Base-by-base conservation (phyloP, 257 asterid genomes). In the Nicotiana paniculata region DNA sequence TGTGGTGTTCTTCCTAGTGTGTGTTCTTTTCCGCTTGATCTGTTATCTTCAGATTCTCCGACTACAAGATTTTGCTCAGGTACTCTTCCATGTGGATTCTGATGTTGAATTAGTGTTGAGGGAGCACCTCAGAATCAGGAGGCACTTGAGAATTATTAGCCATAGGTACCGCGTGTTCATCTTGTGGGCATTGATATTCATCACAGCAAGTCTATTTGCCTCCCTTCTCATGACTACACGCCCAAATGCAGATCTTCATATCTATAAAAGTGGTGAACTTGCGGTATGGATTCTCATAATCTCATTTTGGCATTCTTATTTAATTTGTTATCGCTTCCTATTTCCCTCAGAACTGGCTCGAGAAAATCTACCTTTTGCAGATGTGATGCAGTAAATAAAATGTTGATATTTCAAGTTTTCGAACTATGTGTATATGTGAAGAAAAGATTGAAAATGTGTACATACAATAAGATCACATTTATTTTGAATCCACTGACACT, bases 41-140 rank as follows among this genome's bases (percentile, higher is more conserved):
- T 94, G 98, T 90, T 89, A 85, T 83, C 99, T 96, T 57, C 99
- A 94, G 89, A 94, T 96, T 30, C 98, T 96, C 83, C 95, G 98
- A 5, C 79, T 96, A 32, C 92, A 94, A 69, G 98, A 96, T 85
- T 96, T 96, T 33, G 98, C 95, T 69, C 83, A 81, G 75, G 97
- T 74, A 15, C 79, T 94, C 58, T 91, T 96, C 85, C 92, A 91
- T 35, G 85, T 85, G 5, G 90, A 92, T 26, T 94, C 97, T 4
- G 92, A 92, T 58, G 99, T 94, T 1, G 97, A 92, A 77, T 86
- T 95, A 0, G 93, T 96, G 83, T 55, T 96, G 82, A 85, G 82
- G 66, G 97, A 94, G 70, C 98, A 96, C 86, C 91, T 94, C 59
- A 90, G 99, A 63, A 92, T 96, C 86, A 88, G 98, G 84, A 90